Percentiles rank a stretch among this genome's conserved stretches.
Conservation (phyloP, 805 yeast genomes). For the Helenozyma baotianmanensis region DNA sequence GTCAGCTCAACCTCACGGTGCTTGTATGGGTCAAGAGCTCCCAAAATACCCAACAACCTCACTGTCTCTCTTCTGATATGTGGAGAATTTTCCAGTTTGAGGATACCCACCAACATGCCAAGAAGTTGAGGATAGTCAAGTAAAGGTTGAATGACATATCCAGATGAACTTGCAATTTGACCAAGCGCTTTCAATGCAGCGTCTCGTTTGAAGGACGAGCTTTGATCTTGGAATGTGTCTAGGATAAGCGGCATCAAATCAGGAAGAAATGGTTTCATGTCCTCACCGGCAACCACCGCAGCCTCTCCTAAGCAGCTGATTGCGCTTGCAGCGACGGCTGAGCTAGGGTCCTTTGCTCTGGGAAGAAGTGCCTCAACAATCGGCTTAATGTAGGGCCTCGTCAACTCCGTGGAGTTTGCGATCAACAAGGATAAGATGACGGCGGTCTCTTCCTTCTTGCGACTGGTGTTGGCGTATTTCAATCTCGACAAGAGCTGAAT, state of each 20-base stretch:
- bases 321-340: conserved; percentile 83
- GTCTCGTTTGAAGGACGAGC: conserved; percentile 80
- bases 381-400: conserved; percentile 87
- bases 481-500: conserved; percentile 81
- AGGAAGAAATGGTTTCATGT: conserved; percentile 64
- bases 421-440: conserved; percentile 68
- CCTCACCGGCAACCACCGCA: conserved; percentile 84
- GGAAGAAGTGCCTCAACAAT: conserved; percentile 82
- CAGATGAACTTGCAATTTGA: conserved; percentile 84
- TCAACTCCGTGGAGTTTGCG: conserved; percentile 71
- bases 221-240: conserved; percentile 87
- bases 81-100: conserved; percentile 75
- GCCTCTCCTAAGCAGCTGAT: conserved; percentile 86
- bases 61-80: conserved; percentile 83
- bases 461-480: conserved; percentile 71
- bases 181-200: conserved; percentile 87
- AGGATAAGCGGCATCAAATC: conserved; percentile 83
- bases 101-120: conserved; percentile 73
- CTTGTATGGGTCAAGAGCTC: conserved; percentile 95
- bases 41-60: conserved; percentile 82
- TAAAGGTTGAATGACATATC: conserved; percentile 91
- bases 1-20: conserved; percentile 85
- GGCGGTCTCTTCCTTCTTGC: conserved; percentile 84
- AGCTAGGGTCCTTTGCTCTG: conserved; percentile 63
- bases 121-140: conserved; percentile 86